Evolutionary conservation across 1,284 basidiomycete species (phyloP).

Genomic region (Ustilago lituana): DNA sequence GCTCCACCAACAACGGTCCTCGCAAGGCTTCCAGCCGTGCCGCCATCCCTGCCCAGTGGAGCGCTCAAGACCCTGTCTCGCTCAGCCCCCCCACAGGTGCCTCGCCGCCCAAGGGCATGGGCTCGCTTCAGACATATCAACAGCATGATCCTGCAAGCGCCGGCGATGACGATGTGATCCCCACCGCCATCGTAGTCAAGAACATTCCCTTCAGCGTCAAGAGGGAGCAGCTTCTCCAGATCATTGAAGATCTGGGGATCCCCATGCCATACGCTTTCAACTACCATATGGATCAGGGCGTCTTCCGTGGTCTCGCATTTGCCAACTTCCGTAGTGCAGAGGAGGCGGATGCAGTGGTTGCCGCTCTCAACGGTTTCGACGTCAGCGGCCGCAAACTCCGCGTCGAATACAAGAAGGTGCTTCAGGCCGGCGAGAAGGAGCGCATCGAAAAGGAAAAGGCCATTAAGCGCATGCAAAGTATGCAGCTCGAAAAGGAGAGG

Average conservation of each 20-base stretch:
- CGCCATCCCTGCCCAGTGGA: conserved; percentile 51
- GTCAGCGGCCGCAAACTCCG: conserved; percentile 97
- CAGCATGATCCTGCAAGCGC: background rate
- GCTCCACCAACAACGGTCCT: conserved; percentile 28
- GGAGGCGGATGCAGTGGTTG: conserved; percentile 95
- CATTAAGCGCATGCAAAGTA: conserved; percentile 86
- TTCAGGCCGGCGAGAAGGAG: conserved; percentile 98
- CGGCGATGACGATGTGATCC: conserved; percentile 92
- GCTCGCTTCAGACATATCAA: conserved; percentile 14
- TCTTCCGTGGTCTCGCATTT: conserved; percentile 97
- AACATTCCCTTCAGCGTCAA: conserved; percentile 99
- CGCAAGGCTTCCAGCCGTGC: conserved; percentile 34
- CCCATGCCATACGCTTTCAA: conserved; percentile 99
- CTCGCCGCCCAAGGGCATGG: conserved; percentile 30
- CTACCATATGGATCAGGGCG: conserved; percentile 70
- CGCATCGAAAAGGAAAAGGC: conserved; percentile 99
- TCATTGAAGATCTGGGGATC: conserved; percentile 92
- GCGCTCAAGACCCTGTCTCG: conserved; percentile 26
- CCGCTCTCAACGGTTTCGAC: conserved; percentile 86
- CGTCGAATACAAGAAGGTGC: conserved; percentile 98
- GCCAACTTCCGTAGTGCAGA: conserved; percentile 92
- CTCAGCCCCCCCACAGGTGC: conserved; percentile 26
- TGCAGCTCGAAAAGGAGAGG: conserved; percentile 63
- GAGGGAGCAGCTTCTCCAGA: conserved; percentile 91
- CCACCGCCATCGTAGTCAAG: conserved; percentile 99